phyloP scores from a whole-genome alignment of 371 early-diverging fungal genomes.

The Fennellomyces sp. region DNA sequence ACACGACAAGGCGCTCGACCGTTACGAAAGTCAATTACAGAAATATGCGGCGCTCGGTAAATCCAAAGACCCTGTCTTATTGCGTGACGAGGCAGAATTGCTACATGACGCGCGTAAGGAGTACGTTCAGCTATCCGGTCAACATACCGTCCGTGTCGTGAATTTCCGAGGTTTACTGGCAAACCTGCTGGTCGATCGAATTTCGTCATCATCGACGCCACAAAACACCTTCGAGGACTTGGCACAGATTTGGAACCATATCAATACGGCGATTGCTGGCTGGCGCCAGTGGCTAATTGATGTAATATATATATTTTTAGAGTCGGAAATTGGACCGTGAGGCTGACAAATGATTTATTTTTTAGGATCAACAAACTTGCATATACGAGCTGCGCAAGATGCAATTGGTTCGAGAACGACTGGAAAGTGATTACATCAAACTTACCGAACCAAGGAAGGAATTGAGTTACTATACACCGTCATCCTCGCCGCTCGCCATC shows the following conservation, averaged over 20 bases:
- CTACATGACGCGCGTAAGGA: slow-evolving; percentile 67
- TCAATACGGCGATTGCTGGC: slow-evolving; percentile 23
- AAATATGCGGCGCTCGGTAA: slow-evolving; percentile 58
- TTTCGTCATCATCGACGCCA: slow-evolving; percentile 22
- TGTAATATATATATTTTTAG: slow-evolving; percentile 14
- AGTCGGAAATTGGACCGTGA: not conserved
- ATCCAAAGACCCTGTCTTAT: slow-evolving; percentile 60
- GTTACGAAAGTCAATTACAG: slow-evolving; percentile 64
- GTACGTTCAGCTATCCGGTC: slow-evolving; percentile 55
- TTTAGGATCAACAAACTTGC: slow-evolving; percentile 46
- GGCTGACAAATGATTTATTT: slow-evolving; percentile 5
- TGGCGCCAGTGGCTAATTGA: slow-evolving; percentile 48
- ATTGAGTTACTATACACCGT: slow-evolving; percentile 1
- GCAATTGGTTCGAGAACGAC: slow-evolving; percentile 20
- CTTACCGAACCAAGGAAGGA: slow-evolving; percentile 29
- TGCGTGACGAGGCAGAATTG: slow-evolving; percentile 65
- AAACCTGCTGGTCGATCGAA: slow-evolving; percentile 32
- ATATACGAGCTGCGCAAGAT: slow-evolving; percentile 31
- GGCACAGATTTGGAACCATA: slow-evolving; percentile 32
- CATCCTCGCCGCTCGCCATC: slow-evolving; percentile 3
- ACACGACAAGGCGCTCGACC: slow-evolving; percentile 59
- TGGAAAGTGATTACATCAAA: slow-evolving; percentile 38
- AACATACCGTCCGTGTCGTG: slow-evolving; percentile 39
- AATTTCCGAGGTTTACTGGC: slow-evolving; percentile 38
- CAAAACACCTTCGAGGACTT: slow-evolving; percentile 31